Evolutionary conservation across 2,329 filamentous ascomycete genomes (phyloP).

Genomic region (Aspergillus fijiensis): DNA sequence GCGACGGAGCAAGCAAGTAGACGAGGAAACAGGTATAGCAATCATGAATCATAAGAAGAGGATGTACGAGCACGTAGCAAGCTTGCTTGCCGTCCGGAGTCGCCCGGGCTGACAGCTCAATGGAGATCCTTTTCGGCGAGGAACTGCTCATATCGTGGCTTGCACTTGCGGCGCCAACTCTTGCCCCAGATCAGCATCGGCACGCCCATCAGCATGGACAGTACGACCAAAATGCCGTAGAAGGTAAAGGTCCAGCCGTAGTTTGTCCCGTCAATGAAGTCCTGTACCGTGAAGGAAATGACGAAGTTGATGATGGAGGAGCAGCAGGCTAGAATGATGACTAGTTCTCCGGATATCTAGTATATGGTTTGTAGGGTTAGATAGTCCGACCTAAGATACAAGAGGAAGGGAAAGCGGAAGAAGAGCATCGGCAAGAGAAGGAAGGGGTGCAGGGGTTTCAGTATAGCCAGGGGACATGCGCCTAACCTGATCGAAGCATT

Average conservation of each 20-base stretch:
- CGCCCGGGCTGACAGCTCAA: neutral
- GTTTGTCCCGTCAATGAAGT: constrained; percentile 39
- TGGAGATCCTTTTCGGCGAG: constrained; percentile 21
- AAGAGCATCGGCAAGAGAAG: neutral
- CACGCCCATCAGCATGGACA: constrained; percentile 25
- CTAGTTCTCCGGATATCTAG: constrained; percentile 40
- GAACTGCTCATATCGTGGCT: constrained; percentile 28
- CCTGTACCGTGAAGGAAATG: constrained; percentile 42
- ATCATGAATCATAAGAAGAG: neutral
- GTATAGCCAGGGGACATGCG: neutral
- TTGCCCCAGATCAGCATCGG: constrained; percentile 37
- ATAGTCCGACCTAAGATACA: neutral
- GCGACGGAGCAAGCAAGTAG: neutral
- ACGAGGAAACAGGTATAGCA: neutral
- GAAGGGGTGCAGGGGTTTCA: neutral
- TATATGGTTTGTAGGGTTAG: neutral
- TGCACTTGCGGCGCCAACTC: constrained; percentile 31
- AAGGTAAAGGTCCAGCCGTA: constrained; percentile 37
- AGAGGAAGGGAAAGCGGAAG: neutral
- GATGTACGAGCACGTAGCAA: neutral
- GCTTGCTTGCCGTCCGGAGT: neutral
- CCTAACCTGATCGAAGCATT: constrained; percentile 38
- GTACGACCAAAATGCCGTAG: constrained; percentile 33
- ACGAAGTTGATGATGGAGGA: constrained; percentile 36
- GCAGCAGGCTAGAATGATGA: constrained; percentile 40